These are phyloP conservation scores for Picochlorum sp. DNA, from an alignment of 139 green algal species.

Conservation along the genomic window DNA sequence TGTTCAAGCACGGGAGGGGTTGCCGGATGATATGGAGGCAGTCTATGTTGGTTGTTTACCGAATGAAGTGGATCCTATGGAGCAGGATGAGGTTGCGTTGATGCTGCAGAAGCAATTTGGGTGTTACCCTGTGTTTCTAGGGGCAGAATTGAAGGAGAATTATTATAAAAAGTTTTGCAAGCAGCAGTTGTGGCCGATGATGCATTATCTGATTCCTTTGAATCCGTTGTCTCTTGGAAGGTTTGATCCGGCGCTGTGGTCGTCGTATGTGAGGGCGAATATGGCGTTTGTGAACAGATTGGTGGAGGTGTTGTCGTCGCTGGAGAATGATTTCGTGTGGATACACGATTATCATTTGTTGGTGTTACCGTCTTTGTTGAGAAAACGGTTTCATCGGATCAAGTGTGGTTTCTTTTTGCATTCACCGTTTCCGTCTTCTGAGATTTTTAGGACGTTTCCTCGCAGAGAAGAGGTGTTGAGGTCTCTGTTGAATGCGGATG, in stretches of 20 bases:
- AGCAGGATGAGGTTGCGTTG: constrained; percentile 68
- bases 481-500: constrained; percentile 72
- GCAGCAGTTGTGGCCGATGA: constrained; percentile 95
- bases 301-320: constrained; percentile 57
- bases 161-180: constrained; percentile 98
- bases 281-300: constrained; percentile 81
- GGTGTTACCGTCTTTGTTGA: constrained; percentile 87
- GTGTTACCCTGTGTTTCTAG: constrained; percentile 88
- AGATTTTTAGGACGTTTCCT: constrained; percentile 80
- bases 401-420: constrained; percentile 90
- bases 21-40: constrained; percentile 59
- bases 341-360: constrained; percentile 99
- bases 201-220: constrained; percentile 96
- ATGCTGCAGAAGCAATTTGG: constrained; percentile 66
- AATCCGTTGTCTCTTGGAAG: constrained; percentile 52
- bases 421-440: constrained; percentile 80
- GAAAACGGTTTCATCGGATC: constrained; percentile 67
- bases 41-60: constrained; percentile 74
- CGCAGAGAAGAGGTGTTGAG: constrained; percentile 79
- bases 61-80: constrained; percentile 63
- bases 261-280: constrained; percentile 95
- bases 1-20: constrained; percentile 77
- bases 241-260: constrained; percentile 86
- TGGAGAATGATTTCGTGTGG: constrained; percentile 91
- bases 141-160: constrained; percentile 68